These are phyloP conservation scores for Zygoascus ofunaensis DNA, from an alignment of 805 yeast species.

Conservation along the genomic window DNA sequence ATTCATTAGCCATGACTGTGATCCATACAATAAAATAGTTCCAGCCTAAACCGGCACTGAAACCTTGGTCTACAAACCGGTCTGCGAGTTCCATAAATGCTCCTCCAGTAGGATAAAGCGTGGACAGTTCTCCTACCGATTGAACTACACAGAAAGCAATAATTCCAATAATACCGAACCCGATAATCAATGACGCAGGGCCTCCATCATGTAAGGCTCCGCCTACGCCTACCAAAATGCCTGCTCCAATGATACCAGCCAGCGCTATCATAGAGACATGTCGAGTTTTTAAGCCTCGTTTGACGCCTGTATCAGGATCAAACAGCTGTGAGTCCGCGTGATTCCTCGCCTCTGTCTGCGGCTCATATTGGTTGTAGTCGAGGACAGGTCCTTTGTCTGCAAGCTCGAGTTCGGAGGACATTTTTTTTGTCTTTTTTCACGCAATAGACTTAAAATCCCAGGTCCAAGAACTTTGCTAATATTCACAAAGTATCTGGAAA, in stretches of 20 bases:
- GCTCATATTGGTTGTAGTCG: too few species aligned
- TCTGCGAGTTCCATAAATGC: conserved; percentile 41
- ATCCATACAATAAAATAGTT: conserved; percentile 45
- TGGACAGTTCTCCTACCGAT: conserved; percentile 47
- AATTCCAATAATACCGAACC: conserved; percentile 41
- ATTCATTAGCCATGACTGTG: conserved; percentile 40
- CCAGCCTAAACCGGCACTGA: conserved; percentile 41
- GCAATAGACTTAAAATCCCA: too few species aligned
- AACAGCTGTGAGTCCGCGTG: neutral
- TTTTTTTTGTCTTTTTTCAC: too few species aligned
- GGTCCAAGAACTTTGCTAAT: too few species aligned
- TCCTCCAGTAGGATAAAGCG: conserved; percentile 46
- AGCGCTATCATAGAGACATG: conserved; percentile 76
- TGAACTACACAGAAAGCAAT: conserved; percentile 47
- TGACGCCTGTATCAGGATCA: conserved; percentile 29
- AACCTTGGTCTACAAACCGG: conserved; percentile 39
- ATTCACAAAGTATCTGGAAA: too few species aligned
- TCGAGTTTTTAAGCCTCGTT: conserved; percentile 44
- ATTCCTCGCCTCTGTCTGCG: too few species aligned
- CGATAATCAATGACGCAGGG: conserved; percentile 42
- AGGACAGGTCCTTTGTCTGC: too few species aligned
- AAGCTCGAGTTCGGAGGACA: too few species aligned
- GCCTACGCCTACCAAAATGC: conserved; percentile 59
- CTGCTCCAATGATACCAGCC: conserved; percentile 81
- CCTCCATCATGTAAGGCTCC: conserved; percentile 42